Evolutionary conservation across 805 yeast genomes (phyloP), one percentile per base, ranked within the genome.

Genomic region (Wickerhamiella occidentalis): DNA sequence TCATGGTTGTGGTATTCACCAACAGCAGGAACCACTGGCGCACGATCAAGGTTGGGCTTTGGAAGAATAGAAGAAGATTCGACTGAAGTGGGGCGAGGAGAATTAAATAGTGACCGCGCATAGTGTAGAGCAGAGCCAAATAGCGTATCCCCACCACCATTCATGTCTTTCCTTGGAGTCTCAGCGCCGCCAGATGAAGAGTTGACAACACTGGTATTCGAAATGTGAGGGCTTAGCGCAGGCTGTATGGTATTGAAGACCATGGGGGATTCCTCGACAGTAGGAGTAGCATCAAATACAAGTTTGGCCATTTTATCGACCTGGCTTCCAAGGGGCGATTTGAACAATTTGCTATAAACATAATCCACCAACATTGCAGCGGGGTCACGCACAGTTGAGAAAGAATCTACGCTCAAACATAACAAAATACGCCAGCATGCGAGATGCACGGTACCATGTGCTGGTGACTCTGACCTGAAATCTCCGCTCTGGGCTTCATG

Each of bases 351-450:
- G 45, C 76, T 60, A 63, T 84, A 68, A 19, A 87, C 78, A 53
- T 73, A 78, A 62, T 87, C 96, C 17, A 86, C 80, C 12, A 86
- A 74, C 25, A 75, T 77, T 49, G 79, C 80, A 0, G 96, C 90
- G 52, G 77, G 70, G 44, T 75, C 75, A 51, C 76, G 78, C 6
- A 88, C 87, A 63, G 86, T 95, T 30, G 75, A 67, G 63, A 82
- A 92, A 0, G 97, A 95, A 64, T 92, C 98, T 55, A 82, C 87
- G 0, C 94, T 76, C 25, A 86, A 65, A 23, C 85, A 78, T 43
- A 92, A 68, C 29, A 90, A 63, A 0, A 90, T 79, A 55, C 86
- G 84, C 96, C 97, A 92, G 7, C 82, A 77, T 1, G 94, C 82
- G 49, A 85, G 76, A 62, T 82, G 85, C 7, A 86, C 74, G 0